Base-by-base conservation (phyloP, 805 yeast genomes). In the Zygotorulaspora danielsina region DNA sequence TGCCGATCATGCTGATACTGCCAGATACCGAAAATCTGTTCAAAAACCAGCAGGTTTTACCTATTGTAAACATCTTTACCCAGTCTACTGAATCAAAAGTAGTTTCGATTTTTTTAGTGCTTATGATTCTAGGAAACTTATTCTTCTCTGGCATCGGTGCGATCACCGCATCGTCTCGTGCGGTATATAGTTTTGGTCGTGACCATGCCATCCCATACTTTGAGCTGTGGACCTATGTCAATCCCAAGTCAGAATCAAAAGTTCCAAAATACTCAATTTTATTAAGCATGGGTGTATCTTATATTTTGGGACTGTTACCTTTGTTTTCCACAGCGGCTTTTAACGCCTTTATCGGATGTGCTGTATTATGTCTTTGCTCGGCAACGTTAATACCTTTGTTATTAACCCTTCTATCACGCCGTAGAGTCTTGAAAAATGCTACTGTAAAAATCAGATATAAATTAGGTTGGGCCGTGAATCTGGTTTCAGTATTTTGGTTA, bases 291-390 rank as follows among this genome's bases (percentile, higher is more conserved):
- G 73, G 63, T 0, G 76, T 81, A 15, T 75, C 85, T 20, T 72
- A 73, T 13, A 39, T 75, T 2, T 61, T 84, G 32, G 84, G 89
- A 1, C 57, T 79, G 6, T 66, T 85, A 28, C 82, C 89, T 2
- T 62, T 85, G 31, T 60, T 84, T 1, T 82, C 90, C 0, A 67
- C 78, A 4, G 75, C 88, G 6, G 88, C 93, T 0, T 82, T 85
- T 61, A 81, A 81, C 59, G 88, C 94, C 3, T 84, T 85, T 59
- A 77, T 84, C 65, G 93, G 94, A 0, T 80, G 89, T 12, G 80
- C 90, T 7, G 93, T 86, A 2, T 72, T 84, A 15, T 74, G 87
- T 2, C 65, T 85, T 42, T 79, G 87, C 35, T 68, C 83, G 20
- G 86, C 93, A 2, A 81, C 86, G 45, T 79, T 87, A 3, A 76